These are phyloP conservation scores for Calonectria ilicicola DNA, from an alignment of 2,329 filamentous ascomycete genomes.

Conservation along the genomic window DNA sequence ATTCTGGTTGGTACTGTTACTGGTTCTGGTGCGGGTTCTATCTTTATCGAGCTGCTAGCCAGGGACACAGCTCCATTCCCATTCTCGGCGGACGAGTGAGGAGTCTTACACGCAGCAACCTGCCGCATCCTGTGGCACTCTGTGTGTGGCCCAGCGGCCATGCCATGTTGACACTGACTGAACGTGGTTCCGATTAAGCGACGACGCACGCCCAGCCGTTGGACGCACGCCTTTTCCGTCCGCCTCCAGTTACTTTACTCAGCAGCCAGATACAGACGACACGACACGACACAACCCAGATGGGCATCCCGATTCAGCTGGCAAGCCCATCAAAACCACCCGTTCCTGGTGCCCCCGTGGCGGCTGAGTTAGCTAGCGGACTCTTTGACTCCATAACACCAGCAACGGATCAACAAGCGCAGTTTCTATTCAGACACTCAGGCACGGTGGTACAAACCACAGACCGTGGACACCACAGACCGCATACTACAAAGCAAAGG, in stretches of 20 bases:
- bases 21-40: no score
- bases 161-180: neutral
- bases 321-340: neutral
- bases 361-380: conserved; percentile 9
- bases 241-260: neutral
- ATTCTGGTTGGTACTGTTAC: no score
- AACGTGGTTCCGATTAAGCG: neutral
- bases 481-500: no score
- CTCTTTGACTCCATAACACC: neutral
- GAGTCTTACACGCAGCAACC: neutral
- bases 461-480: no score
- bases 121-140: neutral
- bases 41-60: neutral
- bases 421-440: neutral
- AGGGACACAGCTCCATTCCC: no score
- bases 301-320: neutral
- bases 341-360: conserved; percentile 9
- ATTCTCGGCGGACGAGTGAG: neutral
- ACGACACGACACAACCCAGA: no score
- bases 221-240: neutral
- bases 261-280: no score
- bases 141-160: no score
- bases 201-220: neutral
- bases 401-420: neutral
- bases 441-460: neutral